Base-by-base conservation (phyloP, 2,329 filamentous ascomycete genomes). In the Nothophoma quercina region DNA sequence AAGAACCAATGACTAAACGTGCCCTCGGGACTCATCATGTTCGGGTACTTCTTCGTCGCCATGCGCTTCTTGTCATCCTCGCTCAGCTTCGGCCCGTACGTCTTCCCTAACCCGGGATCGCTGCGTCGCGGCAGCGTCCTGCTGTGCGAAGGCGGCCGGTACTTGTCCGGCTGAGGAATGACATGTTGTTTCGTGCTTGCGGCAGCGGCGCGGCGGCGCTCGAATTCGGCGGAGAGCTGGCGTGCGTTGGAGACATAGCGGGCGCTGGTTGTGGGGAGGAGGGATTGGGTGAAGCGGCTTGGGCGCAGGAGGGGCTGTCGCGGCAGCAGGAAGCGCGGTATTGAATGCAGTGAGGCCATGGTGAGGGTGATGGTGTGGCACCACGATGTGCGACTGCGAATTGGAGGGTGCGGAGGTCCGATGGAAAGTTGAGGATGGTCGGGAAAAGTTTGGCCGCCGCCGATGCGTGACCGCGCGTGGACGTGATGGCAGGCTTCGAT, bases 1-100 rank as follows among this genome's bases (percentile, higher is more conserved):
- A 96, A 81, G 74, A 98, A 93, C 85, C 88, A 93, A 74, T 93
- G 84, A 77, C 90, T 83, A 75, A 91, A 91, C 0, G 89, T 90
- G 5, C 91, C 91, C 69, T 88, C 81, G 0, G 92, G 87, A 38
- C 93, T 89, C 82, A 96, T 92, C 83, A 96, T 87, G 64, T 93
- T 88, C 1, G 95, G 95, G 72, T 98, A 98, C 59, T 89, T 80
- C 73, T 85, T 89, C 59, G 77, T 83, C 61, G 80, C 82, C 79
- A 91, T 91, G 55, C 82, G 83, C 57, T 83, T 78, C 42, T 81
- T 77, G 74, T 96, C 88, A 43, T 87, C 82, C 16, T 82, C 78
- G 13, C 85, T 86, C 55, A 92, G 77, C 18, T 85, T 77, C 15
- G 91, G 89, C 29, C 91, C 92, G 71, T 96, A 96, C 73, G 88